phyloP scores from a whole-genome alignment of 2,329 filamentous ascomycete species.

The Phaeosphaeriaceae sp. region DNA sequence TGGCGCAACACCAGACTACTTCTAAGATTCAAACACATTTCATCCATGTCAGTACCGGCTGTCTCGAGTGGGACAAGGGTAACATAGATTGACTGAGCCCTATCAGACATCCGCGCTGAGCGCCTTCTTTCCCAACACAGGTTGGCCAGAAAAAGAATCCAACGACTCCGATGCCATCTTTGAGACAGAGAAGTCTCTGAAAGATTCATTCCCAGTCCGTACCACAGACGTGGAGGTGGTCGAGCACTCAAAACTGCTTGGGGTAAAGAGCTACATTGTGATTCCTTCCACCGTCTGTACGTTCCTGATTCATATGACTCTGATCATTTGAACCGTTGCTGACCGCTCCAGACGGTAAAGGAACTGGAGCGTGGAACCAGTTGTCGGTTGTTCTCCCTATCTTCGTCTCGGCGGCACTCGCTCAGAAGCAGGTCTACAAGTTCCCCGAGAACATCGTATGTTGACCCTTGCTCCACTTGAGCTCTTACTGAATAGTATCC shows the following conservation, averaged over 20 bases:
- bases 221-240: conserved; percentile 7
- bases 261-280: conserved; percentile 5
- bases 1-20: not conserved
- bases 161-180: conserved; percentile 2
- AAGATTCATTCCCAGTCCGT: conserved; percentile 4
- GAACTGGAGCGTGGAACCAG: conserved; percentile 8
- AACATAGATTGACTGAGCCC: not conserved
- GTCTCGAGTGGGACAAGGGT: too few species aligned
- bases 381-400: conserved; percentile 1
- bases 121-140: not conserved
- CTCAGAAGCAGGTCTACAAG: not conserved
- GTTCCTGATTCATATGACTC: too few species aligned
- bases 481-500: not conserved
- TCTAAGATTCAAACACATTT: not conserved
- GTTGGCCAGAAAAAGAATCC: conserved; percentile 2
- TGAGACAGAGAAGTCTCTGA: conserved; percentile 7
- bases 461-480: not conserved
- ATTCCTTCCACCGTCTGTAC: conserved; percentile 4
- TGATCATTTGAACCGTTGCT: not conserved
- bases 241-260: conserved; percentile 4
- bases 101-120: conserved; percentile 1
- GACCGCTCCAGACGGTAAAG: conserved; percentile 4
- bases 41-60: not conserved
- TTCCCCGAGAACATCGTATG: not conserved
- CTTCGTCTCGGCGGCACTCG: not conserved